These are phyloP conservation scores for Erythrophleum ivorense DNA, from an alignment of 331 rosid species.

Conservation along the genomic window DNA sequence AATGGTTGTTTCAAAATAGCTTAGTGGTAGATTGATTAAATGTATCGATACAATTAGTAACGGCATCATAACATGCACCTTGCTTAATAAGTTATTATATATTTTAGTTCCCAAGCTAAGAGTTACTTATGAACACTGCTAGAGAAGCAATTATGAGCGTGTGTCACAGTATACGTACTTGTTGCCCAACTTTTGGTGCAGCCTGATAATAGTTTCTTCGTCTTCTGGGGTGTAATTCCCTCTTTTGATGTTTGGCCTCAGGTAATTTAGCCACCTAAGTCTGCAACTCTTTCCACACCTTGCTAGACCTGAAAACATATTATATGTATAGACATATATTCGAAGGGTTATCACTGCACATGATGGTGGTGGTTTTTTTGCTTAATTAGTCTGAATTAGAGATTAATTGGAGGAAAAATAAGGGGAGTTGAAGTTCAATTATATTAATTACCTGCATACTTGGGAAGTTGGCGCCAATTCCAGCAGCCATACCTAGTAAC, in stretches of 20 bases:
- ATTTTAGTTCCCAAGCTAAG: too few relatives aligned
- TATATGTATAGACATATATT: too few relatives aligned
- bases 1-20: too few relatives aligned
- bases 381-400: too few relatives aligned
- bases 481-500: constrained; percentile 72
- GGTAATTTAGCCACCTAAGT: constrained; percentile 74
- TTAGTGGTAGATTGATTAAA: too few relatives aligned
- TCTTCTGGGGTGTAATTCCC: constrained; percentile 65
- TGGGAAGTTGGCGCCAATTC: constrained; percentile 91
- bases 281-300: constrained; percentile 81
- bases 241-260: constrained; percentile 71
- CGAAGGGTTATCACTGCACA: too few relatives aligned
- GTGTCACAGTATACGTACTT: constrained; percentile 41
- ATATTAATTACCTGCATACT: constrained; percentile 59
- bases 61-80: too few relatives aligned
- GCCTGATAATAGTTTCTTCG: constrained; percentile 62
- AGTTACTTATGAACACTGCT: too few relatives aligned
- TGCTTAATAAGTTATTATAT: too few relatives aligned
- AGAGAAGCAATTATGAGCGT: too few relatives aligned
- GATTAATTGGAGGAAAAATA: background rate
- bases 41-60: too few relatives aligned
- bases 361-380: background rate
- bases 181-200: constrained; percentile 59
- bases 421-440: background rate
- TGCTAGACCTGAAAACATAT: constrained; percentile 44